Percentiles rank a stretch among this genome's conserved stretches.
These are phyloP conservation scores for Trichoderma reesei DNA, from an alignment of 495 filamentous ascomycete species.

Conservation along the genomic window DNA sequence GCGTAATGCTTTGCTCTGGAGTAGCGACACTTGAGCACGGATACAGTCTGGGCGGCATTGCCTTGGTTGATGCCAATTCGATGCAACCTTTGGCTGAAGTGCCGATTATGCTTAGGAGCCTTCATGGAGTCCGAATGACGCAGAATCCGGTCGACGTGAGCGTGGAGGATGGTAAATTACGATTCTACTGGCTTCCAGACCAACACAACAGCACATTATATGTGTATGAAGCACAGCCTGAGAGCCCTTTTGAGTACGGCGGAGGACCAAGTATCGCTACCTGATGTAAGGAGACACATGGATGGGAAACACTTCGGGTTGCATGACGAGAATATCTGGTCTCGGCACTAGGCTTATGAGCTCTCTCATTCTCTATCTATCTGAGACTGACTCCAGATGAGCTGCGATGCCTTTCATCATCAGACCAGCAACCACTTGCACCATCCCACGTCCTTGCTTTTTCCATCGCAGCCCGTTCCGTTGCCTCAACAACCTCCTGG, in stretches of 20 bases:
- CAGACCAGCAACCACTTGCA: no score
- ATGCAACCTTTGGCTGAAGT: slow-evolving; percentile 28
- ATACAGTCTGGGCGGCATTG: slow-evolving; percentile 23
- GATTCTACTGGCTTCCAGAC: slow-evolving; percentile 28
- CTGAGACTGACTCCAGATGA: no score
- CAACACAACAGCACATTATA: slow-evolving; percentile 28
- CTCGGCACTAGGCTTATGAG: no score
- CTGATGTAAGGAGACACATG: background rate
- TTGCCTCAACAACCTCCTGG: no score
- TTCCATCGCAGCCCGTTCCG: no score
- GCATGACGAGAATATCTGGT: no score
- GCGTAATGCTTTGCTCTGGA: slow-evolving; percentile 31
- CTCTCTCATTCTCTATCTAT: no score
- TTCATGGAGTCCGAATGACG: slow-evolving; percentile 21
- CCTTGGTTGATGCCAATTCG: slow-evolving; percentile 26
- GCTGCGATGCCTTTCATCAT: no score
- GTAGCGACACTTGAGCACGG: slow-evolving; percentile 17
- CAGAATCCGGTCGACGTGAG: slow-evolving; percentile 30
- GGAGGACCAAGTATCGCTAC: background rate
- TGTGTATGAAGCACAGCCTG: slow-evolving; percentile 23
- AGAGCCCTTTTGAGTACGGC: background rate
- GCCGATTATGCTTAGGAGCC: slow-evolving; percentile 26
- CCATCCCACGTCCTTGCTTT: no score
- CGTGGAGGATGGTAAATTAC: slow-evolving; percentile 26
- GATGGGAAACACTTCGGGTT: no score